Evolutionary conservation across 768 basidiomycete genomes (phyloP), one percentile per base, ranked within the genome.

Genomic region (Albatrellus ellisii): DNA sequence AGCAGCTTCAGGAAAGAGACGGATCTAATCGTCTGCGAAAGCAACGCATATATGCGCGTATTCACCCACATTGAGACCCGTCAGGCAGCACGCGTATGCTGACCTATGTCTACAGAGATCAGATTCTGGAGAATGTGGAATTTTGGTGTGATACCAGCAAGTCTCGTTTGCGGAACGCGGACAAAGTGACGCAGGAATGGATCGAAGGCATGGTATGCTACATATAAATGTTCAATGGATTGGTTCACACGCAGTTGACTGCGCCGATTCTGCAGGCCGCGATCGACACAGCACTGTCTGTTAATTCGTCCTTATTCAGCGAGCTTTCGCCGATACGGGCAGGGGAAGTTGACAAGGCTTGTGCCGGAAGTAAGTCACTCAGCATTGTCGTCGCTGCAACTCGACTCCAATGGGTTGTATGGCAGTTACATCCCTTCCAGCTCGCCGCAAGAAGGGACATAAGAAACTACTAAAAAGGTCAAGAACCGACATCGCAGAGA

Each of bases 41-140:
- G 34, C 42, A 41, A 35, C 17, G 42, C 44, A 45, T 51, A 51
- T 42, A 48, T 51, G 50, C 41, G 39, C 33, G 50, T 49, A 22
- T 26, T 5, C 20, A 14, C 10, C 35, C 20, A 14, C 4, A 18
- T 6, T 4, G 20, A 3, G 3, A 3, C 2, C 7, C 17, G 29
- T n/a, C 29, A 31, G 12, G 3, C 2, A 12, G 29, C 29, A 17
- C 35, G 21, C 35, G 11, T 3, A 15, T 18, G 5, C 17, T 21
- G 8, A 36, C 21, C 9, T 21, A 10, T 3, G 6, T 7, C 3
- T 7, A 12, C 35, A 36, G 35, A 15, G 35, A 36, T 22, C 35
- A 36, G 35, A 15, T 36, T 10, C 35, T 36, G 3, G 17, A 18
- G 20, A 22, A 36, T 22, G 20, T 22, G 10, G 35, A 32, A 18